Base-by-base conservation (phyloP, 2,329 filamentous ascomycete genomes). In the Corynespora cassiicola region DNA sequence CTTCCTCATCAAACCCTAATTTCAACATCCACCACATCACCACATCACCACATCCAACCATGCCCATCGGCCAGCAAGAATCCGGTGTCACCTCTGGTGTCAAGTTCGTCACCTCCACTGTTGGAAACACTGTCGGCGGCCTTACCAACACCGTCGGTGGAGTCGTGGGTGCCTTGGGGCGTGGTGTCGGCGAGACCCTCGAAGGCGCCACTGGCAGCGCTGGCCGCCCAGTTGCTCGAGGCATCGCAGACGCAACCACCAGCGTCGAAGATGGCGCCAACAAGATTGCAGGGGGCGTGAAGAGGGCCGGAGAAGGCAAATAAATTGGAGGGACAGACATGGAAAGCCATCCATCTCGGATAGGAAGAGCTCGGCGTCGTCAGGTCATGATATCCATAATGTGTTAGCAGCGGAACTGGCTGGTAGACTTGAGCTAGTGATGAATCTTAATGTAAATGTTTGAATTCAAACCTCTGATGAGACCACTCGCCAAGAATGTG, bases 71-170 rank as follows among this genome's bases (percentile, higher is more conserved):
- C 19, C 62, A 68, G 52, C 51, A 67, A 55, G 63, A 71, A 54
- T 67, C 62, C 28, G 75, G 75, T 47, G 69, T 73, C 33, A 76
- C 75, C 1, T 75, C 75, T 32, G 75, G 76, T 39, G 71, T 78
- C 37, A 79, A 77, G 49, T 78, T 78, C 50, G 76, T 79, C 32
- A 80, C 77, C 5, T 78, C 75, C 1, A 79, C 78, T 2, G 61
- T 80, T 17, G 78, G 79, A 32, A 81, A 81, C 56, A 75, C 75
- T 1, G 72, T 66, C 25, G 77, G 77, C n/a, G 78, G 78, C 22
- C 61, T 80, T 12, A 71, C 75, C 6, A 75, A 75, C 42, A 80
- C 77, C 2, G 68, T 76, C 3, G 78, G 78, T 10, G 75, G 76
- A 19, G 70, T 81, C 2, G 74, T 79, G 10, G 79, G 73, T 28